phyloP scores from a whole-genome alignment of 352 stramenopile species.

The Globisporangium cederbergense region DNA sequence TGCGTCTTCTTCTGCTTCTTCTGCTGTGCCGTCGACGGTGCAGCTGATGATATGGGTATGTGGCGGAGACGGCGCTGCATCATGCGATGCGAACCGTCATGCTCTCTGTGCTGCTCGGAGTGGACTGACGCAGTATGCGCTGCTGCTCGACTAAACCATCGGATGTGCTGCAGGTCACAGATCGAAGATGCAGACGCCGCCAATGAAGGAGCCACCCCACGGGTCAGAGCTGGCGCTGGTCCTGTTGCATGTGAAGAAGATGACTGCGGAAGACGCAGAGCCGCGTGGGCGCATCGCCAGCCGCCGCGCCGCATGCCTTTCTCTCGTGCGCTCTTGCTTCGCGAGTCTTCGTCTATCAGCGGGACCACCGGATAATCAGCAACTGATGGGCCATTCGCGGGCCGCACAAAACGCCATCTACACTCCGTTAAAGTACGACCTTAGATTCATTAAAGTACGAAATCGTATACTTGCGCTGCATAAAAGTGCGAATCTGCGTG shows the following conservation, averaged over 20 bases:
- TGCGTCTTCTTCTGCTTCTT: constrained; percentile 19
- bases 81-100: neutral
- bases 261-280: neutral
- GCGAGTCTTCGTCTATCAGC: too few species aligned
- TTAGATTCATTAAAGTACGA: neutral
- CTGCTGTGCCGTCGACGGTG: neutral
- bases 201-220: neutral
- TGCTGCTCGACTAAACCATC: constrained; percentile 18
- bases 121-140: constrained; percentile 1
- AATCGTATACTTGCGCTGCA: neutral
- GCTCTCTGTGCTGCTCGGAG: neutral
- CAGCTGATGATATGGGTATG: neutral
- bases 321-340: neutral
- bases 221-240: neutral
- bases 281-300: constrained; percentile 13
- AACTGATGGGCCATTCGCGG: neutral
- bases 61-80: constrained; percentile 10
- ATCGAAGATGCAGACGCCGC: neutral
- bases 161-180: neutral
- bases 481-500: neutral
- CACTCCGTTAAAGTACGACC: neutral
- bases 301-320: constrained; percentile 12
- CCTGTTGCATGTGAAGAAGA: neutral
- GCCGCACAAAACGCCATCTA: neutral
- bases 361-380: constrained; percentile 1